These are phyloP conservation scores for Cutaneotrichosporon dermatis DNA, from an alignment of 1,284 basidiomycete genomes.

Conservation along the genomic window DNA sequence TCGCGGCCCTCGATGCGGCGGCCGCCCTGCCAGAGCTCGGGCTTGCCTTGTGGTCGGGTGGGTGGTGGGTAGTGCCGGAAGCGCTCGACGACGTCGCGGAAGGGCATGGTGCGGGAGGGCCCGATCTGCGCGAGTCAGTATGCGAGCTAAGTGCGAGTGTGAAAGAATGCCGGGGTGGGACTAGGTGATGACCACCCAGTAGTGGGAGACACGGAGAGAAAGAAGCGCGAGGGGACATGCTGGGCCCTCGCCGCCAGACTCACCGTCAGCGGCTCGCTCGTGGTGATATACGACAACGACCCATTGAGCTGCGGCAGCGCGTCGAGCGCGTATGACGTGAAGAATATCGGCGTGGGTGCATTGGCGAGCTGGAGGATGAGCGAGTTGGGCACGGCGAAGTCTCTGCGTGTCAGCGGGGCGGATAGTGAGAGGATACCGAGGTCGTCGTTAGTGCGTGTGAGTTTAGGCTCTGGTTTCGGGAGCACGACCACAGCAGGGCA, in stretches of 20 bases:
- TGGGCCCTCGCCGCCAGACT: no score
- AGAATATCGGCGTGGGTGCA: slow-evolving; percentile 81
- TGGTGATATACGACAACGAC: slow-evolving; percentile 89
- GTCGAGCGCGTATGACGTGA: slow-evolving; percentile 84
- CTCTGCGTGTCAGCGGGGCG: slow-evolving; percentile 20
- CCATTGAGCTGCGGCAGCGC: slow-evolving; percentile 86
- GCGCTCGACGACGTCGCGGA: slow-evolving; percentile 82
- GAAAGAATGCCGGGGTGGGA: no score
- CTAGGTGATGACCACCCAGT: no score
- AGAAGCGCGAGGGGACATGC: no score
- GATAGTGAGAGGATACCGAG: no score
- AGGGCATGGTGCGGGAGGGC: slow-evolving; percentile 65
- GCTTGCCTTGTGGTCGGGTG: slow-evolving; percentile 64
- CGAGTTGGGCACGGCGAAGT: slow-evolving; percentile 43
- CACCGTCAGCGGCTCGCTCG: slow-evolving; percentile 69
- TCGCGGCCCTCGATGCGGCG: slow-evolving; percentile 65
- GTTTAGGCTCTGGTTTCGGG: no score
- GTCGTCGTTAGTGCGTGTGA: no score
- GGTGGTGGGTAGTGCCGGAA: slow-evolving; percentile 78
- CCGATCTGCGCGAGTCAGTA: slow-evolving; percentile 49
- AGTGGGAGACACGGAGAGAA: no score
- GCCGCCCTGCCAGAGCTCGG: slow-evolving; percentile 74
- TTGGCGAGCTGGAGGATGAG: slow-evolving; percentile 70
- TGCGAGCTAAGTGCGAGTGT: no score
- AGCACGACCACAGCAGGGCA: no score